phyloP scores from a whole-genome alignment of 768 basidiomycete genomes.

The Coprinopsis strossmayeri region DNA sequence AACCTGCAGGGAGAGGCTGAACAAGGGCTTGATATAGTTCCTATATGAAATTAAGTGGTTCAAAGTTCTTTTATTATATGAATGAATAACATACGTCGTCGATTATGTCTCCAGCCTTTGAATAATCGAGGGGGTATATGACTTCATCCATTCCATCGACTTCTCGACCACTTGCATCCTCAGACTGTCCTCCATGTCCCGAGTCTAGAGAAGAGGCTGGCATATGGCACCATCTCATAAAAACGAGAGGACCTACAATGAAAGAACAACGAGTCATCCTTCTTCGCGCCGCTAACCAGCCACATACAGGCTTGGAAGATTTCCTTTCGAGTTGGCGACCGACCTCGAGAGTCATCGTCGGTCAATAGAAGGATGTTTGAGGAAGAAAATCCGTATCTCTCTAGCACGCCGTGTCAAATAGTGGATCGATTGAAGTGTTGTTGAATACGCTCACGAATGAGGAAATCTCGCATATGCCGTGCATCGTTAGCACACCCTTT shows the following conservation, averaged over 20 bases:
- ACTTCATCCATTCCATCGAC: constrained; percentile 78
- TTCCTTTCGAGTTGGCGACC: constrained; percentile 38
- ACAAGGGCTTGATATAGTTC: constrained; percentile 46
- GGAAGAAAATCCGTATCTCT: constrained; percentile 43
- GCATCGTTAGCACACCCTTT: constrained; percentile 82
- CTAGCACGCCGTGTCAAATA: constrained; percentile 8
- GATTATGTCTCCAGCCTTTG: constrained; percentile 63
- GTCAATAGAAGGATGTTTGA: constrained; percentile 67
- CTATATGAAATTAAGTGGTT: constrained; percentile 17
- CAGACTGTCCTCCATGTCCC: constrained; percentile 91
- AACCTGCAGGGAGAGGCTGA: constrained; percentile 35
- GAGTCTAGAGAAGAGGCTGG: constrained; percentile 48
- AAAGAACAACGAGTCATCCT: constrained; percentile 73
- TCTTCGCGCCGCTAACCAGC: constrained; percentile 61
- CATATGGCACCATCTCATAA: not conserved
- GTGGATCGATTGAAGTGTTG: not conserved
- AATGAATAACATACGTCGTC: constrained; percentile 41
- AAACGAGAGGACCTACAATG: constrained; percentile 45
- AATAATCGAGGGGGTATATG: constrained; percentile 87
- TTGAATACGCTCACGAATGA: constrained; percentile 47
- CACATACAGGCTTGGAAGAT: constrained; percentile 45
- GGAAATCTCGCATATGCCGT: constrained; percentile 58
- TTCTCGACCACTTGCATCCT: constrained; percentile 73
- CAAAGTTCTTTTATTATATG: not conserved
- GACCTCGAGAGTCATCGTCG: constrained; percentile 44